Percentiles rank a stretch among this genome's conserved stretches.
Conservation (phyloP, 257 asterid species). For the Salvia hispanica region DNA sequence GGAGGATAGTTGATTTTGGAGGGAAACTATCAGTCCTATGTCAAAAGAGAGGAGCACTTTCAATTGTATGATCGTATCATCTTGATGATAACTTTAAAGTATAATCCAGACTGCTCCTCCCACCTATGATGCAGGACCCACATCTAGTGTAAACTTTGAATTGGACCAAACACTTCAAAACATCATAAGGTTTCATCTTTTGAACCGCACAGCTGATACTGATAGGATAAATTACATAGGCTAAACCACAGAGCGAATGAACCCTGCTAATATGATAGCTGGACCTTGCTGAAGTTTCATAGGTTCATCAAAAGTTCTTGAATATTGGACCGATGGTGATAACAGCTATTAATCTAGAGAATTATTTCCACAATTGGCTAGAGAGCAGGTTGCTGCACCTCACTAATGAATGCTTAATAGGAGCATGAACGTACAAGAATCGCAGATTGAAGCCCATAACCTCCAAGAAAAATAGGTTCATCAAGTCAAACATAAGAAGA, state of each 20-base stretch:
- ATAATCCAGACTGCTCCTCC: too few species aligned
- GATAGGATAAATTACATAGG: background rate
- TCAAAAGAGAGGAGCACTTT: background rate
- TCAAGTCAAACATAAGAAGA: conserved; percentile 4
- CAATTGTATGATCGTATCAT: background rate
- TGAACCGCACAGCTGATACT: background rate
- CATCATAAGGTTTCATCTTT: background rate
- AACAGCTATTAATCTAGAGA: background rate
- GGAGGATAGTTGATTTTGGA: background rate
- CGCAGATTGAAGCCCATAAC: too few species aligned
- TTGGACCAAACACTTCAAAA: conserved; percentile 9
- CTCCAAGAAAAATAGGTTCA: background rate
- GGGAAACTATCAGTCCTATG: background rate
- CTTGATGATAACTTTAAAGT: background rate
- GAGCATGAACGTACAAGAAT: background rate
- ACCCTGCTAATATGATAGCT: background rate
- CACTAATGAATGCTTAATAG: background rate
- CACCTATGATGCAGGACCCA: background rate
- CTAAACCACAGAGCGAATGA: background rate
- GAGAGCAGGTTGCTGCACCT: background rate
- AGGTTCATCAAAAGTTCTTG: conserved; percentile 11
- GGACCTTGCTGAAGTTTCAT: conserved; percentile 6
- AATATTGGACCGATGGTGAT: background rate
- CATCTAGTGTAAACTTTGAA: conserved; percentile 6
- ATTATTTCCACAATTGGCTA: background rate